A percentile compares a stretch with the other conserved stretches of the same genome.
These are phyloP conservation scores for Odonthalia washingtoniensis DNA, from an alignment of 31 red algal genomes.

Conservation along the genomic window DNA sequence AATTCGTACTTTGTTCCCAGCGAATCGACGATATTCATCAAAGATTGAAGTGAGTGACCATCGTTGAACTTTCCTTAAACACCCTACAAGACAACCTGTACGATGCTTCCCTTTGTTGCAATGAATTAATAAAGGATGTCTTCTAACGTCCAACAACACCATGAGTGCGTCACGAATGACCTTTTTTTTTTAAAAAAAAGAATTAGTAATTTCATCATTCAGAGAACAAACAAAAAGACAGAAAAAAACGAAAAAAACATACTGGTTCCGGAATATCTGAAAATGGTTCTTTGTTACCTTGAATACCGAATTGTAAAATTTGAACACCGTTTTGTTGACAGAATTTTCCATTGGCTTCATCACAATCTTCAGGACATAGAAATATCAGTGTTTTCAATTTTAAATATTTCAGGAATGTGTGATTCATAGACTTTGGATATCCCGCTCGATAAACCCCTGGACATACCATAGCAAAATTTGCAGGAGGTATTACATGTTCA, in stretches of 20 bases:
- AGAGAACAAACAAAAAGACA: neutral
- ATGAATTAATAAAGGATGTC: constrained; percentile 92
- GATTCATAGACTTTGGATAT: constrained; percentile 88
- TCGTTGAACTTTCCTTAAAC: constrained; percentile 88
- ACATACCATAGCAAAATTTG: constrained; percentile 96
- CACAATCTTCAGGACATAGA: constrained; percentile 92
- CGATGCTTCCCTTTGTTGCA: constrained; percentile 99
- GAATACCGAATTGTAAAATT: constrained; percentile 90
- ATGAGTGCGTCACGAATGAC: constrained; percentile 88
- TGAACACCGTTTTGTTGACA: constrained; percentile 67
- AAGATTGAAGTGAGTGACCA: constrained; percentile 98
- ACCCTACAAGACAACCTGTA: constrained; percentile 93
- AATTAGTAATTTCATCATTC: too few species aligned
- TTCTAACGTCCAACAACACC: constrained; percentile 85
- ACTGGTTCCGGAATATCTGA: constrained; percentile 94
- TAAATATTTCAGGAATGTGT: constrained; percentile 88
- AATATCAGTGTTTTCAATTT: constrained; percentile 89
- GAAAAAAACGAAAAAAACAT: constrained; percentile 17
- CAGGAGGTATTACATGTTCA: constrained; percentile 85
- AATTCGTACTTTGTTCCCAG: constrained; percentile 90
- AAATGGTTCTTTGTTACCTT: constrained; percentile 97
- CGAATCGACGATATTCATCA: constrained; percentile 97
- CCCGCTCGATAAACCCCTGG: constrained; percentile 95
- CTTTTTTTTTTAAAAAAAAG: too few species aligned
- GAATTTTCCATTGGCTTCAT: constrained; percentile 79